A percentile compares a stretch with the other conserved stretches of the same genome.
These are phyloP conservation scores for Pleurotus tuber-regium DNA, from an alignment of 768 basidiomycete genomes.

Conservation along the genomic window DNA sequence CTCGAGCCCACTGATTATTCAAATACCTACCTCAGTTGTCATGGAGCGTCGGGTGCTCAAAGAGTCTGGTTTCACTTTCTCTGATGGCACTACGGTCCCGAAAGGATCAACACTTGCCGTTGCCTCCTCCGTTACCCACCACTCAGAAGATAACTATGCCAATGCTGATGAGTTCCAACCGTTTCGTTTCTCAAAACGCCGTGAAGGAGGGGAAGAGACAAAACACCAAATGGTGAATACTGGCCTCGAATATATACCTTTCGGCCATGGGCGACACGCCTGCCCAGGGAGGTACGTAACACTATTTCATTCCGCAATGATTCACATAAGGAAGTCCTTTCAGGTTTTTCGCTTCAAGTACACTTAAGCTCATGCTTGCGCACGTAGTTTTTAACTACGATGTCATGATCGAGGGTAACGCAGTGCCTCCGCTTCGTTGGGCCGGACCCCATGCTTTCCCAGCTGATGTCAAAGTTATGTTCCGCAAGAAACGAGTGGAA, in stretches of 20 bases:
- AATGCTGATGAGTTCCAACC: conserved; percentile 11
- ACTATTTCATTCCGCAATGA: background rate
- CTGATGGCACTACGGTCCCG: conserved; percentile 23
- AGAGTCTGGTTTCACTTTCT: conserved; percentile 26
- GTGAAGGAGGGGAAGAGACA: background rate
- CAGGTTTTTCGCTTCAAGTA: conserved; percentile 19
- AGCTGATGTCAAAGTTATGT: background rate
- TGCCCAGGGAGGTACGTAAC: conserved; percentile 13
- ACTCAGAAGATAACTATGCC: conserved; percentile 4
- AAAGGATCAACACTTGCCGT: conserved; percentile 21
- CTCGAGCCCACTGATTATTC: background rate
- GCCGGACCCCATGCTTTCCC: background rate
- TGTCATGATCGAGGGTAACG: conserved; percentile 22
- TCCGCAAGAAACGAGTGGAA: background rate
- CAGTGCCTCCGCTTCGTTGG: background rate
- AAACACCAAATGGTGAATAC: conserved; percentile 15
- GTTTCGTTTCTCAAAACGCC: conserved; percentile 19
- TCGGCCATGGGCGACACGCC: conserved; percentile 23
- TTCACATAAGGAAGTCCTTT: conserved; percentile 13
- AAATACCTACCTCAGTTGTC: conserved; percentile 13
- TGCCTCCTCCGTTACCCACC: conserved; percentile 2
- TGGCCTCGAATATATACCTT: conserved; percentile 12
- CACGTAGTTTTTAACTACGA: conserved; percentile 22
- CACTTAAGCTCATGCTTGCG: conserved; percentile 21
- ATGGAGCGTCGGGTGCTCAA: conserved; percentile 25